These are phyloP conservation scores for Clathrospora elynae DNA, from an alignment of 2,329 filamentous ascomycete genomes.

Conservation along the genomic window DNA sequence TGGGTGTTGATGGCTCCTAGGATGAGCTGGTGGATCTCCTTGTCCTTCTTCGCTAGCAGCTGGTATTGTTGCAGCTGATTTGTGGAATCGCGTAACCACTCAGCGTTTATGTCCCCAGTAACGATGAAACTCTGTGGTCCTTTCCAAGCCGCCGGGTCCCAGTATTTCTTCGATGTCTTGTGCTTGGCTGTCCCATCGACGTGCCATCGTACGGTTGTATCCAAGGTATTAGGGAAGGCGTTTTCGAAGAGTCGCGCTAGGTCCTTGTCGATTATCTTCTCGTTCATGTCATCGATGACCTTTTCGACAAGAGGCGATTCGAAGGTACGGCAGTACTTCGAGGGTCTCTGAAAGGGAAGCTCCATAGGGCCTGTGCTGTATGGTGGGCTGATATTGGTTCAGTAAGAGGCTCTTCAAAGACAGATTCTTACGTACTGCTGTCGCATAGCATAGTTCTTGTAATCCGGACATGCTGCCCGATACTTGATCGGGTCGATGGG, in stretches of 20 bases:
- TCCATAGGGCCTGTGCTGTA: slow-evolving; percentile 77
- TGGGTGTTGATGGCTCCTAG: slow-evolving; percentile 96
- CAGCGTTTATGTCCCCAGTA: slow-evolving; percentile 89
- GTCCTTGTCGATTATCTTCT: slow-evolving; percentile 80
- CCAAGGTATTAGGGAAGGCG: slow-evolving; percentile 87
- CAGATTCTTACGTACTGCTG: slow-evolving; percentile 61
- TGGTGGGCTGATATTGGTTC: slow-evolving; percentile 64
- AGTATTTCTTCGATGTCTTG: slow-evolving; percentile 46
- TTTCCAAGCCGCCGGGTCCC: slow-evolving; percentile 67
- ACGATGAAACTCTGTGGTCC: slow-evolving; percentile 92
- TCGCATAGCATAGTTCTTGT: slow-evolving; percentile 63
- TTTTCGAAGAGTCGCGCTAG: slow-evolving; percentile 94
- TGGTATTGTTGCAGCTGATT: slow-evolving; percentile 95
- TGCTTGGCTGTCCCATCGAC: slow-evolving; percentile 61
- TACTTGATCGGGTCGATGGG: slow-evolving; percentile 44
- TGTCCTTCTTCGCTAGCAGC: slow-evolving; percentile 78
- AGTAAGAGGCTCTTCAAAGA: not conserved
- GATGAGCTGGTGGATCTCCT: slow-evolving; percentile 76
- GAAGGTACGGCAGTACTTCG: slow-evolving; percentile 83
- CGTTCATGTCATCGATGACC: slow-evolving; percentile 81
- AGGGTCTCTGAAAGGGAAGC: slow-evolving; percentile 86
- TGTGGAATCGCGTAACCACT: slow-evolving; percentile 90
- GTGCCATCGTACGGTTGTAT: slow-evolving; percentile 89
- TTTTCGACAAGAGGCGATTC: slow-evolving; percentile 83
- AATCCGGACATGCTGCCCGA: slow-evolving; percentile 66